Evolutionary conservation across 1,284 basidiomycete genomes (phyloP).

Genomic region (Veloboletus limbatus): DNA sequence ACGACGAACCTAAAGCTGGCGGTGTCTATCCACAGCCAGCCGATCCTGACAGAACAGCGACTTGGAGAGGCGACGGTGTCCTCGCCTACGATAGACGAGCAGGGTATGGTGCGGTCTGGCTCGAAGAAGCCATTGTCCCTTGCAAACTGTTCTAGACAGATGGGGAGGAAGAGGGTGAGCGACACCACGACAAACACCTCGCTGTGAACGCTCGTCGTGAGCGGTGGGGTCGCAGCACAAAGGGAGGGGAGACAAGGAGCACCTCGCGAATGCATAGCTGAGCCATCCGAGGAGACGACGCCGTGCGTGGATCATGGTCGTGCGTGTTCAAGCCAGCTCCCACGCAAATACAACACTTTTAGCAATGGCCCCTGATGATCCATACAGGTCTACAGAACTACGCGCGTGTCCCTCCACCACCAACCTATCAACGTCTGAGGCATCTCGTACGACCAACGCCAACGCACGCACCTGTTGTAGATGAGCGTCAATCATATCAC

Average conservation of each 20-base stretch:
- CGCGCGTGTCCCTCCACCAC: conserved; percentile 7
- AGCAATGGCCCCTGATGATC: too few relatives aligned
- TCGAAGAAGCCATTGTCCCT: conserved; percentile 74
- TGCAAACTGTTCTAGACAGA: conserved; percentile 81
- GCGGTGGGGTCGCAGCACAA: neutral
- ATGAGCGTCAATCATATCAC: conserved; percentile 29
- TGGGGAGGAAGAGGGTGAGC: conserved; percentile 76
- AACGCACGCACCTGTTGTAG: conserved; percentile 26
- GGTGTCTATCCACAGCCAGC: conserved; percentile 80
- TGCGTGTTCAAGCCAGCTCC: conserved; percentile 7
- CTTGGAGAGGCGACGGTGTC: too few relatives aligned
- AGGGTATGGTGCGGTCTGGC: conserved; percentile 58
- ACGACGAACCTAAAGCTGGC: conserved; percentile 78
- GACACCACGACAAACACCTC: conserved; percentile 83
- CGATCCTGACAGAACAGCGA: conserved; percentile 75
- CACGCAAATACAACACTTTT: conserved; percentile 3
- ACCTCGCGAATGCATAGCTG: conserved; percentile 77
- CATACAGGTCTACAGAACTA: too few relatives aligned
- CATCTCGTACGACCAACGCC: neutral
- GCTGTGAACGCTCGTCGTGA: conserved; percentile 37
- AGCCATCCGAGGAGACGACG: conserved; percentile 68
- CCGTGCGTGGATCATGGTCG: conserved; percentile 31
- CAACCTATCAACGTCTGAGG: conserved; percentile 10
- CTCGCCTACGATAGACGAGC: conserved; percentile 32
- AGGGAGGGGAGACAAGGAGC: conserved; percentile 21